Evolutionary conservation across 345 rosid genomes (phyloP).

Genomic region (Sonneratia caseolaris): DNA sequence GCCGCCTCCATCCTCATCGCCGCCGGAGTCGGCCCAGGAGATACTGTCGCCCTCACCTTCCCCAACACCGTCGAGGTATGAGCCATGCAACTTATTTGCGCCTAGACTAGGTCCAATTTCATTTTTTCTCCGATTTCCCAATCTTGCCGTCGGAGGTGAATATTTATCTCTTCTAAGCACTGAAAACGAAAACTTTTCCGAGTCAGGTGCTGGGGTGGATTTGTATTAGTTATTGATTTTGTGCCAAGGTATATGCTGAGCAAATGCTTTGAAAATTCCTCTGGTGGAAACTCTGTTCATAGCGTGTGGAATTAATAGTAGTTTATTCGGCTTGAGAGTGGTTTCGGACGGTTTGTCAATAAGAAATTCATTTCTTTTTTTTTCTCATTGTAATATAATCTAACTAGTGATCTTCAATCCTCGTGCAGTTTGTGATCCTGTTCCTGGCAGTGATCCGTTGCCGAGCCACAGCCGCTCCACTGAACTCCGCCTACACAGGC

Average conservation of each 20-base stretch:
- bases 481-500: constrained; percentile 49
- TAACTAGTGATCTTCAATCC: not conserved
- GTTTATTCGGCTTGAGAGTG: too few species aligned
- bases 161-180: too few species aligned
- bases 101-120: not conserved
- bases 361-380: too few species aligned
- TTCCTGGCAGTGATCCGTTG: constrained; percentile 56
- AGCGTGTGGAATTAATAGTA: too few species aligned
- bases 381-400: not conserved
- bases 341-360: too few species aligned
- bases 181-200: too few species aligned
- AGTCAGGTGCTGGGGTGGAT: too few species aligned
- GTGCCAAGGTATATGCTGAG: too few species aligned
- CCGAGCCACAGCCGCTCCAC: constrained; percentile 58
- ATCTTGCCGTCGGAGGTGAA: too few species aligned
- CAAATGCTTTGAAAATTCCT: too few species aligned
- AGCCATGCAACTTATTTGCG: not conserved
- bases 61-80: constrained; percentile 63
- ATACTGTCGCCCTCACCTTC: constrained; percentile 59
- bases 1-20: constrained; percentile 48
- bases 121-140: not conserved
- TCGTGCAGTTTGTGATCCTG: constrained; percentile 53
- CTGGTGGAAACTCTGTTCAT: too few species aligned
- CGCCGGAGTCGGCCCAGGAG: constrained; percentile 39
- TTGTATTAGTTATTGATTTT: too few species aligned